Base-by-base conservation (phyloP, 1,139 yeast species). In the Geotrichum citri-aurantii region DNA sequence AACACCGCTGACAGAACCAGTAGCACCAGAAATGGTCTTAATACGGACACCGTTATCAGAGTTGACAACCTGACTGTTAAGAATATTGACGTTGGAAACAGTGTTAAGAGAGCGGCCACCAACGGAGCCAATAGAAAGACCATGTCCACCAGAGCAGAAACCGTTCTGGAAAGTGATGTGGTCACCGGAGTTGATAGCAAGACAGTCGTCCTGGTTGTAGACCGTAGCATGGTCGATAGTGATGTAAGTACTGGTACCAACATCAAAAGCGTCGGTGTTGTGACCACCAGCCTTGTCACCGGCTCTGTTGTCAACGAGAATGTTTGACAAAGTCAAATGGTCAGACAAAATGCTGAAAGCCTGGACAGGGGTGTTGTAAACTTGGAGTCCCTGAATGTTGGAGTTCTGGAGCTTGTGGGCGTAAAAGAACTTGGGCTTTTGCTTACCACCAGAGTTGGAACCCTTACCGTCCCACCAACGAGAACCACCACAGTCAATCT, bases 91-190 rank as follows among this genome's bases (percentile, higher is more conserved):
- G 12, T 27, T 31, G 33, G 29, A 26, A 29, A 54, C 56, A n/a
- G 24, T 33, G 21, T 54, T 54, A 48, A 48, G 24, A 31, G 31
- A 19, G 44, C 56, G 49, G 24, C 56, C 56, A 17, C 56, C 56
- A 48, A 54, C 56, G 8, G 56, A 54, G 21, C 56, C 56, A 26
- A 54, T 54, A 11, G 56, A 54, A 12, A 54, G 52, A 48, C 56
- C 56, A 40, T 54, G 56, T 33, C 56, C 56, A 48, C 56, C 56
- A 48, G 56, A 54, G 48, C 56, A 54, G 56, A 48, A 54, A 17
- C 56, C 56, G 26, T 48, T 48, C 2, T 17, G 31, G 27, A 54
- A 54, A 11, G 23, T 37, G 19, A 54, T 54, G 29, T 48, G 47
- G 26, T 21, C 4, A 48, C 56, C 56, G 17, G 56, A 53, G 56